Conservation (phyloP, 768 basidiomycete genomes). For the Mycena galopus region DNA sequence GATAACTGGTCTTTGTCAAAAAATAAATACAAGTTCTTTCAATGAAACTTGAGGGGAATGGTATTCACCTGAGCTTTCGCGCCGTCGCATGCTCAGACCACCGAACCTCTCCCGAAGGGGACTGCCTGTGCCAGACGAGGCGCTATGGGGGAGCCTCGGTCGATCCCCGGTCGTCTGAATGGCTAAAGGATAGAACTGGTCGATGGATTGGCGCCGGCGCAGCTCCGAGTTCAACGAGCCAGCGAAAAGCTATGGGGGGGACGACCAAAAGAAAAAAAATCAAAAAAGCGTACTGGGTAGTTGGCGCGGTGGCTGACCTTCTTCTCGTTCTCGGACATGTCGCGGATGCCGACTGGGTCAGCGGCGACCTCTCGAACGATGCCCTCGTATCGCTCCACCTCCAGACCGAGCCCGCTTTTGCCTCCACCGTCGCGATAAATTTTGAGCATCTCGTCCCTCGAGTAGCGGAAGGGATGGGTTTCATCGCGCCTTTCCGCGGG, state of each 20-base stretch:
- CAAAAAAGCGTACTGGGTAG: conserved; percentile 35
- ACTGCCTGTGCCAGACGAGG: conserved; percentile 60
- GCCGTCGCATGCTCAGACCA: conserved; percentile 63
- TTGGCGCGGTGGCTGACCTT: conserved; percentile 69
- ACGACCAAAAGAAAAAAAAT: conserved; percentile 37
- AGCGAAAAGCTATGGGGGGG: conserved; percentile 74
- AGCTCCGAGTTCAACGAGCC: conserved; percentile 89
- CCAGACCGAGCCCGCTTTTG: conserved; percentile 80
- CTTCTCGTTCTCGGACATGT: conserved; percentile 87
- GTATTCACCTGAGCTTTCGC: conserved; percentile 75
- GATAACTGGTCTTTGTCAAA: conserved; percentile 71
- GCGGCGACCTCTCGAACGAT: conserved; percentile 82
- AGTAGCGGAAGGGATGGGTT: conserved; percentile 86
- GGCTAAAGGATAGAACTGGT: conserved; percentile 73
- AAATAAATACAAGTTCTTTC: conserved; percentile 30
- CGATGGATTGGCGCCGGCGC: conserved; percentile 86
- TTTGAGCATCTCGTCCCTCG: conserved; percentile 86
- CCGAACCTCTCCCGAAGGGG: conserved; percentile 79
- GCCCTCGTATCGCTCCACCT: conserved; percentile 92
- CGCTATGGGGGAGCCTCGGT: conserved; percentile 66
- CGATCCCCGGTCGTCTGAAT: conserved; percentile 67
- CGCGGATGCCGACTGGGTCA: conserved; percentile 83
- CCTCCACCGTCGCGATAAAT: conserved; percentile 87
- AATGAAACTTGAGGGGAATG: conserved; percentile 25
- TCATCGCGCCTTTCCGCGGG: conserved; percentile 71